A percentile compares a stretch with the other conserved stretches of the same genome.
These are phyloP conservation scores for Galium porrigens DNA, from an alignment of 305 asterid genomes.

Conservation along the genomic window DNA sequence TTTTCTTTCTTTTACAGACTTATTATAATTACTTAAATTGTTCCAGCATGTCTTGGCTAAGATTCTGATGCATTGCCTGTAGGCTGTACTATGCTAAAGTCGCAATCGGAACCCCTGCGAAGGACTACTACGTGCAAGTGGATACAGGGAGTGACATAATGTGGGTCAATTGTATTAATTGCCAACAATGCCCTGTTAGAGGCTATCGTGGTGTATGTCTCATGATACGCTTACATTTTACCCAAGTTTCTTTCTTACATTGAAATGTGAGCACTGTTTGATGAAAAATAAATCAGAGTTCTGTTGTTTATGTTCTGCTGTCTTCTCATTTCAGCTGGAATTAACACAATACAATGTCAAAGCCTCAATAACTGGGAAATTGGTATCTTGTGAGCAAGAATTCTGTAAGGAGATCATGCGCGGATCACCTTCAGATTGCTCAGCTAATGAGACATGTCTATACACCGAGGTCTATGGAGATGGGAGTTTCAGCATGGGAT, in stretches of 20 bases:
- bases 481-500: constrained; percentile 87
- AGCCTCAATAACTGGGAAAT: constrained; percentile 58
- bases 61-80: constrained; percentile 22
- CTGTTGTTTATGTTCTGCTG: background rate
- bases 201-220: constrained; percentile 88
- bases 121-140: constrained; percentile 89
- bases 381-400: constrained; percentile 42
- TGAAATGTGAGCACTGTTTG: background rate
- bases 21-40: background rate
- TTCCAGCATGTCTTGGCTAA: constrained; percentile 1
- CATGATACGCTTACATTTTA: constrained; percentile 10
- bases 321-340: constrained; percentile 50
- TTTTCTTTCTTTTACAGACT: background rate
- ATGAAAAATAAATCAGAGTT: background rate
- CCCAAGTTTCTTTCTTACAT: constrained; percentile 8
- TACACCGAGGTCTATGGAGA: constrained; percentile 85
- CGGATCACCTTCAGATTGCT: constrained; percentile 48
- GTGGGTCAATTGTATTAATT: constrained; percentile 91
- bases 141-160: constrained; percentile 94
- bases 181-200: constrained; percentile 67
- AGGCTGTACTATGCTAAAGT: constrained; percentile 94
- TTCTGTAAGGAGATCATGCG: constrained; percentile 57
- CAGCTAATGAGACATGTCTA: constrained; percentile 54
- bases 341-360: constrained; percentile 65
- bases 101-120: constrained; percentile 89